Evolutionary conservation across 352 stramenopile genomes (phyloP).

Genomic region (Phytophthora hybrid): DNA sequence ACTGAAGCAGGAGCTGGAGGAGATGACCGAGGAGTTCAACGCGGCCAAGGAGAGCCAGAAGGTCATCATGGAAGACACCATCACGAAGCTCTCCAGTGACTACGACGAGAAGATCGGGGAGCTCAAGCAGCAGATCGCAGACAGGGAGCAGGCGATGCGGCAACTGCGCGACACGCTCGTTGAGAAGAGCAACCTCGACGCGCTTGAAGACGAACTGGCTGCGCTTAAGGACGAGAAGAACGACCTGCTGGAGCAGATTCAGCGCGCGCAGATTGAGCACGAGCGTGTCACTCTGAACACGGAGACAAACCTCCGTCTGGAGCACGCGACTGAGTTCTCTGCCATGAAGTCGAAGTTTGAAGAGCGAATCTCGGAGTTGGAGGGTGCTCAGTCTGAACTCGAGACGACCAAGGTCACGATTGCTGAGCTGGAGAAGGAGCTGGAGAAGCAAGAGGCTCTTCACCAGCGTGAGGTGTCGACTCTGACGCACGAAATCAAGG

Average conservation of each 20-base stretch:
- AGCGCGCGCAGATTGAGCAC: constrained; percentile 51
- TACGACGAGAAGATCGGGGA: constrained; percentile 59
- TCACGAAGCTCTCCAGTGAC: constrained; percentile 54
- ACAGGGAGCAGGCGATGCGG: constrained; percentile 59
- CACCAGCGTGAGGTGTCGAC: constrained; percentile 51
- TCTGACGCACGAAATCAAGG: constrained; percentile 57
- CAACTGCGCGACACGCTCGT: constrained; percentile 54
- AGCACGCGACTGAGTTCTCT: constrained; percentile 53
- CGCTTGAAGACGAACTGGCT: constrained; percentile 51
- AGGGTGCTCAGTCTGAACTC: constrained; percentile 45
- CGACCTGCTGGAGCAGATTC: constrained; percentile 52
- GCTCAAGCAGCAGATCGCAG: constrained; percentile 49
- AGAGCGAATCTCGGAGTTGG: constrained; percentile 53
- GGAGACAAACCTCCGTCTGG: constrained; percentile 39
- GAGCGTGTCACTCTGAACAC: constrained; percentile 41
- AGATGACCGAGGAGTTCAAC: constrained; percentile 50
- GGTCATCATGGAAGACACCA: constrained; percentile 46
- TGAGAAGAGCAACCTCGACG: constrained; percentile 58
- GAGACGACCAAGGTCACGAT: constrained; percentile 48
- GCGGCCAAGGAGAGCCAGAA: constrained; percentile 50
- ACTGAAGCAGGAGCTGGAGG: constrained; percentile 59
- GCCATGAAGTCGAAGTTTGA: constrained; percentile 52
- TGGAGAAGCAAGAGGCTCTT: constrained; percentile 39
- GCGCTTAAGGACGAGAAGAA: constrained; percentile 61
- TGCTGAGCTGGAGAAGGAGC: constrained; percentile 46